Percentiles rank a stretch among this genome's conserved stretches.
Evolutionary conservation across 768 basidiomycete species (phyloP).

Genomic region (Suillus hirtellus): DNA sequence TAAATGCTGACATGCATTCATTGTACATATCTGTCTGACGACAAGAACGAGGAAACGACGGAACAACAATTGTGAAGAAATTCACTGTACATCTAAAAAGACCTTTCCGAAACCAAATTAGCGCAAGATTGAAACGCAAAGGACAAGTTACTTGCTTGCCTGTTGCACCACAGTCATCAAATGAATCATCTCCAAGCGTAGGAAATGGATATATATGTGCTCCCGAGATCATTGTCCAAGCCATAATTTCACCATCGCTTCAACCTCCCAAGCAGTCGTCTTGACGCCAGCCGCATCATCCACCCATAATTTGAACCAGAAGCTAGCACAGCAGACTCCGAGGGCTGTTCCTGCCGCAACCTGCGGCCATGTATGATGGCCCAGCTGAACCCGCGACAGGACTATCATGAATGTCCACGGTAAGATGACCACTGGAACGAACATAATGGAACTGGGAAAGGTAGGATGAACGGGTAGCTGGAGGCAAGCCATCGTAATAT

Average conservation of each 20-base stretch:
- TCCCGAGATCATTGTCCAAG: background rate
- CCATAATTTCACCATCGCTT: constrained; percentile 9
- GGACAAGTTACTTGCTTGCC: background rate
- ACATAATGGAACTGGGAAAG: constrained; percentile 37
- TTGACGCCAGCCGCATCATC: constrained; percentile 22
- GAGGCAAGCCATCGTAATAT: constrained; percentile 54
- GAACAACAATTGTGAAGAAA: no score
- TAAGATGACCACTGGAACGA: constrained; percentile 48
- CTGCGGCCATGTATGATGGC: constrained; percentile 74
- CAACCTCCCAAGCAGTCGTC: constrained; percentile 22
- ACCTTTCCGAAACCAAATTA: background rate
- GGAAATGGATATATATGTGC: background rate
- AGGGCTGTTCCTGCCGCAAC: constrained; percentile 59
- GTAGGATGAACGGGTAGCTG: constrained; percentile 61
- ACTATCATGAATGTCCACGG: constrained; percentile 59
- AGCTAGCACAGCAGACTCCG: constrained; percentile 51
- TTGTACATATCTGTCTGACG: background rate
- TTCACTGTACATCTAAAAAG: background rate
- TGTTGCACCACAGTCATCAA: background rate
- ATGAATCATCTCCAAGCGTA: background rate
- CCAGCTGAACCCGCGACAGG: constrained; percentile 71
- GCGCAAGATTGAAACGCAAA: background rate
- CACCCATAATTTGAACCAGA: constrained; percentile 65
- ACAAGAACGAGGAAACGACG: background rate
- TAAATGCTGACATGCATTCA: background rate